These are phyloP conservation scores for Ceratobasidium sp. DNA, from an alignment of 1,284 basidiomycete species.

Conservation along the genomic window DNA sequence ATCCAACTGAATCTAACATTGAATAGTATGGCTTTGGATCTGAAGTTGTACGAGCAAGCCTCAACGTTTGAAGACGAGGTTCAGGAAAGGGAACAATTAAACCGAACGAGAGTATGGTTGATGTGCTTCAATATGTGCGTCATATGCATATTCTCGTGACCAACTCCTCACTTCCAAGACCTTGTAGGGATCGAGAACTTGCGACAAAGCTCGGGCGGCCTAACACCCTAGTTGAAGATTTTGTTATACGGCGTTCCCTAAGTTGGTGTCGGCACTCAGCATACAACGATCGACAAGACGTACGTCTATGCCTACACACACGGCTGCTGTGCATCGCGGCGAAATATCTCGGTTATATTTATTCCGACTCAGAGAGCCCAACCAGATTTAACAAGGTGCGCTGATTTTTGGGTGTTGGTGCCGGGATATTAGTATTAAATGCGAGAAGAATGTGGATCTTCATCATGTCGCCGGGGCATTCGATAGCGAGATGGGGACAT, in stretches of 20 bases:
- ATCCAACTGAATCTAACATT: too few relatives aligned
- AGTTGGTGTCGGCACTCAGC: conserved; percentile 33
- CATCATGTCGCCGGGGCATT: not conserved
- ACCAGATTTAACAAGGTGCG: conserved; percentile 77
- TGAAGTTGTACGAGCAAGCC: conserved; percentile 74
- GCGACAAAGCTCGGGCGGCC: conserved; percentile 90
- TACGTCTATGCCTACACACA: conserved; percentile 80
- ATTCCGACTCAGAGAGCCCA: conserved; percentile 76
- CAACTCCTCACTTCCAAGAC: too few relatives aligned
- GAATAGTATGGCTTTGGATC: conserved; percentile 73
- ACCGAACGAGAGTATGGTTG: conserved; percentile 85
- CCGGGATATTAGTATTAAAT: too few relatives aligned
- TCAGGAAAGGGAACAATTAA: conserved; percentile 83
- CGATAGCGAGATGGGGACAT: not conserved
- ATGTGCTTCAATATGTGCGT: conserved; percentile 80
- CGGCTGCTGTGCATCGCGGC: conserved; percentile 76
- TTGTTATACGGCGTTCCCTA: conserved; percentile 77
- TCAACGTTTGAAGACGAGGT: conserved; percentile 73
- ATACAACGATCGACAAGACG: conserved; percentile 59
- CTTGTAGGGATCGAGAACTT: conserved; percentile 76
- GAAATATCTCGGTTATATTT: conserved; percentile 80
- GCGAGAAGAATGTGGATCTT: conserved; percentile 7
- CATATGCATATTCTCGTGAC: not conserved
- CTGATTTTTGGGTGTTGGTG: too few relatives aligned
- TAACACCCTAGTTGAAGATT: conserved; percentile 86